Percentiles rank a stretch among this genome's conserved stretches.
Evolutionary conservation across 192 early-diverging fungal species (phyloP).

Genomic region (Coemansia sp.): DNA sequence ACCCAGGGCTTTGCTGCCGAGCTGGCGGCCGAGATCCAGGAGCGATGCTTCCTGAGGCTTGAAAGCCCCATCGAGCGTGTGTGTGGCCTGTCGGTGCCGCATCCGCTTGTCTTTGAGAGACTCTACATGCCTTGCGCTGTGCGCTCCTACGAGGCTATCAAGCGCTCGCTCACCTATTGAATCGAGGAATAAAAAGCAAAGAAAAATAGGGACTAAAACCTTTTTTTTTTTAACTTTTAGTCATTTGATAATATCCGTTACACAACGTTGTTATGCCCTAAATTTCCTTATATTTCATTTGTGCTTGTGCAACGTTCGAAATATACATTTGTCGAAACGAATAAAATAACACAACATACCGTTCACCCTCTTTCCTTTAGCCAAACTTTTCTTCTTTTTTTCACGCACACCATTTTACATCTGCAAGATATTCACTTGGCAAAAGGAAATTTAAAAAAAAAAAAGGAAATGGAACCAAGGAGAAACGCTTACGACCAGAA

Average conservation of each 20-base stretch:
- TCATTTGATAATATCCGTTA: not conserved
- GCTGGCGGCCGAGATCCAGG: conserved; percentile 84
- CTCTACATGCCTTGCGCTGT: conserved; percentile 89
- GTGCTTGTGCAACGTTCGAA: not conserved
- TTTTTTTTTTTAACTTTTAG: too few relatives aligned
- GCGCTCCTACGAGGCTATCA: conserved; percentile 85
- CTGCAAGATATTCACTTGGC: too few relatives aligned
- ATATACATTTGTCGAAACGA: not conserved
- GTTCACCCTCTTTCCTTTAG: too few relatives aligned
- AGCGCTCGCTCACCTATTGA: conserved; percentile 71
- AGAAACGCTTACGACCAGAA: conserved; percentile 3
- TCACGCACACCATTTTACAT: too few relatives aligned
- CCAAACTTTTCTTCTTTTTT: too few relatives aligned
- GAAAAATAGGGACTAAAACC: not conserved
- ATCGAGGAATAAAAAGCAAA: too few relatives aligned
- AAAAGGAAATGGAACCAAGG: not conserved
- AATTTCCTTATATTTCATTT: not conserved
- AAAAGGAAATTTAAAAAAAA: too few relatives aligned
- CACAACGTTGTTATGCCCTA: not conserved
- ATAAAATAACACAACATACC: too few relatives aligned
- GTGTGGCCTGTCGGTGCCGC: conserved; percentile 86
- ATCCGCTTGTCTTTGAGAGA: conserved; percentile 90
- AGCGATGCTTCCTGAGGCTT: conserved; percentile 86
- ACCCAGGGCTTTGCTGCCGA: conserved; percentile 91
- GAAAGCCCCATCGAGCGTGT: conserved; percentile 91